A percentile compares a stretch with the other conserved stretches of the same genome.
phyloP scores from a whole-genome alignment of 176 grass and related monocot species.

The Eragrostis curvula region DNA sequence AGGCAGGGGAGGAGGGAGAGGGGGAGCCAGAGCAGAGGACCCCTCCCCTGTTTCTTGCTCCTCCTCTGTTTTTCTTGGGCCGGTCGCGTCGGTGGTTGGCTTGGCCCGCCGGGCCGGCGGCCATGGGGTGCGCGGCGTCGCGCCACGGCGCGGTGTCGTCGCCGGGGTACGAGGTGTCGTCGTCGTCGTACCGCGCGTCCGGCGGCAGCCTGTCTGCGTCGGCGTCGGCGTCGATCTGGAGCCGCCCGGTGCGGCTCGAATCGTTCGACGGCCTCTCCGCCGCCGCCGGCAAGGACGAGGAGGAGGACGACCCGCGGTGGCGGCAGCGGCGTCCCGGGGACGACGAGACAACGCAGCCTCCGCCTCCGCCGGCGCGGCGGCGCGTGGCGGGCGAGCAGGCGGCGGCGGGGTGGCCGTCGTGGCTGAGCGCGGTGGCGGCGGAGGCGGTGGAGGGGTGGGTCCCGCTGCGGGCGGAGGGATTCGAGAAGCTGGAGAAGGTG shows the following conservation, averaged over 20 bases:
- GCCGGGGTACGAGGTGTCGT: slow-evolving; percentile 48
- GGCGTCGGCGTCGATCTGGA: slow-evolving; percentile 41
- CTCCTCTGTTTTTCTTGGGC: slow-evolving; percentile 35
- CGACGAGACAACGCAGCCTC: slow-evolving; percentile 11
- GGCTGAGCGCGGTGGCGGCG: slow-evolving; percentile 85
- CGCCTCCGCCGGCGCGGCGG: slow-evolving; percentile 41
- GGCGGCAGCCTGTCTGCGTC: slow-evolving; percentile 51
- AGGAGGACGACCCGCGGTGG: background rate
- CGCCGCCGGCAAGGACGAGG: background rate
- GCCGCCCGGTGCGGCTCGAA: slow-evolving; percentile 42
- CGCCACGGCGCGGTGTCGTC: slow-evolving; percentile 50
- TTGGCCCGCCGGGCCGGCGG: slow-evolving; percentile 26
- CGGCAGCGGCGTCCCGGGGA: background rate
- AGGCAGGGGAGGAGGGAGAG: slow-evolving; percentile 30
- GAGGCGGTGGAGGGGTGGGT: slow-evolving; percentile 97
- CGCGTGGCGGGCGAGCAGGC: slow-evolving; percentile 67
- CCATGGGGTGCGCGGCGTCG: slow-evolving; percentile 89
- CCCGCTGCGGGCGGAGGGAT: slow-evolving; percentile 76
- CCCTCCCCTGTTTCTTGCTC: slow-evolving; percentile 50
- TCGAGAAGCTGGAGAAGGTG: slow-evolving; percentile 92
- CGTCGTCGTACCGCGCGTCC: slow-evolving; percentile 19
- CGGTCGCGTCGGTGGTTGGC: background rate
- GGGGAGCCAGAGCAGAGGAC: slow-evolving; percentile 46
- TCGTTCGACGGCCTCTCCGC: background rate
- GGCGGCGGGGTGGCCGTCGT: slow-evolving; percentile 84